phyloP scores from a whole-genome alignment of 495 filamentous ascomycete genomes.

The Daldinia vernicosa region DNA sequence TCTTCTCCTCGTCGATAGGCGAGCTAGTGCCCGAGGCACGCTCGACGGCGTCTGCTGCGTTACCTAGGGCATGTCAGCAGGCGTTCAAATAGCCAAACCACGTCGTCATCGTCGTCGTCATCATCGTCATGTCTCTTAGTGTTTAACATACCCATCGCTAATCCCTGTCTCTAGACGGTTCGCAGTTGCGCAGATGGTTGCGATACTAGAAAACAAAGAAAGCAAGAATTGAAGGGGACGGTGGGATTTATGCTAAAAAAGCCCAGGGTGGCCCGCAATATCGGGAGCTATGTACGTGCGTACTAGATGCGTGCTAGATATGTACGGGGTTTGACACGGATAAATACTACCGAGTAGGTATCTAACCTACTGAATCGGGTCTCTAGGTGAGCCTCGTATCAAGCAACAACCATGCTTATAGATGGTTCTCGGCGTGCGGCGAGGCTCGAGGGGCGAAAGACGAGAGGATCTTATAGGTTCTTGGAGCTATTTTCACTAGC shows the following conservation, averaged over 20 bases:
- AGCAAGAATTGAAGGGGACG: constrained; percentile 22
- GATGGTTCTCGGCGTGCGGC: constrained; percentile 21
- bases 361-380: constrained; percentile 24
- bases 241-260: constrained; percentile 40
- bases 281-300: not conserved
- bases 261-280: constrained; percentile 13
- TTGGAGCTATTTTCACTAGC: constrained; percentile 13
- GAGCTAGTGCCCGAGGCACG: constrained; percentile 22
- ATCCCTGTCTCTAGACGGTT: constrained; percentile 15
- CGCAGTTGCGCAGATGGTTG: constrained; percentile 12
- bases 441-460: constrained; percentile 18
- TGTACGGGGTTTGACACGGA: constrained; percentile 22
- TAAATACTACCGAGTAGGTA: constrained; percentile 22
- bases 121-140: not conserved
- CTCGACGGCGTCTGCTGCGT: constrained; percentile 23
- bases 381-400: constrained; percentile 33
- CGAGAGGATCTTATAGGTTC: constrained; percentile 3
- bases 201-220: constrained; percentile 24
- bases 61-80: constrained; percentile 21
- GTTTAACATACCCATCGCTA: constrained; percentile 36
- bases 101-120: not conserved
- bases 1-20: constrained; percentile 42
- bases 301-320: not conserved
- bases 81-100: not conserved
- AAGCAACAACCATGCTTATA: constrained; percentile 9